These are phyloP conservation scores for Exophiala mesophila DNA, from an alignment of 2,329 filamentous ascomycete species.

Conservation along the genomic window DNA sequence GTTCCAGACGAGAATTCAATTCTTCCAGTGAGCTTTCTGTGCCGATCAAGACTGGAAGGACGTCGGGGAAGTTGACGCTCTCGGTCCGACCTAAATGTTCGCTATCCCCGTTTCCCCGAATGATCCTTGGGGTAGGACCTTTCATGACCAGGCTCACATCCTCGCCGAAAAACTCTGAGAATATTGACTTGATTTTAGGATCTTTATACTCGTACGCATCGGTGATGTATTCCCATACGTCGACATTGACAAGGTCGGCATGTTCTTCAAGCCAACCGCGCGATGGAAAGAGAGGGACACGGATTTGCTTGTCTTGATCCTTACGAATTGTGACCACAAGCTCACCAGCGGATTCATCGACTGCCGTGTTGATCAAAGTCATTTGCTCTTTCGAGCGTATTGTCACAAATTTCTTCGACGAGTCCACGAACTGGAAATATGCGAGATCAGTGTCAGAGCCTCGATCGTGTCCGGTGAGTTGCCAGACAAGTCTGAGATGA, in stretches of 20 bases:
- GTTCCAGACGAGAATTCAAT: conserved; percentile 50
- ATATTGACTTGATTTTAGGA: conserved; percentile 47
- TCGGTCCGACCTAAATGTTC: conserved; percentile 51
- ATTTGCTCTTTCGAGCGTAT: conserved; percentile 58
- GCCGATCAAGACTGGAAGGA: conserved; percentile 54
- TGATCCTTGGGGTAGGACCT: conserved; percentile 52
- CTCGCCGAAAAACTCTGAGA: conserved; percentile 49
- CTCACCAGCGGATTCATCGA: conserved; percentile 42
- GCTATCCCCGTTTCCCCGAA: conserved; percentile 53
- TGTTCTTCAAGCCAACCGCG: conserved; percentile 51
- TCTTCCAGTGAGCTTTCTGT: conserved; percentile 54
- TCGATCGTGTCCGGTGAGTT: too few species aligned
- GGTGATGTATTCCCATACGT: conserved; percentile 57
- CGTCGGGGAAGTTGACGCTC: conserved; percentile 55
- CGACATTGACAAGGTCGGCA: conserved; percentile 46
- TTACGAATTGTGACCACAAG: conserved; percentile 42
- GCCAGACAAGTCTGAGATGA: too few species aligned
- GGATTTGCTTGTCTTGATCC: conserved; percentile 38
- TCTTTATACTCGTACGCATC: conserved; percentile 52
- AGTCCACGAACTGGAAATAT: conserved; percentile 54
- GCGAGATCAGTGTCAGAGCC: too few species aligned
- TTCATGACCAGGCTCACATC: conserved; percentile 58
- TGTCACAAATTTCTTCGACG: conserved; percentile 54
- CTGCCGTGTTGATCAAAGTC: conserved; percentile 56
- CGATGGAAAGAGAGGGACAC: conserved; percentile 53